Evolutionary conservation across 1,284 basidiomycete species (phyloP), one percentile per base, ranked within the genome.

Genomic region (Malassezia restricta): DNA sequence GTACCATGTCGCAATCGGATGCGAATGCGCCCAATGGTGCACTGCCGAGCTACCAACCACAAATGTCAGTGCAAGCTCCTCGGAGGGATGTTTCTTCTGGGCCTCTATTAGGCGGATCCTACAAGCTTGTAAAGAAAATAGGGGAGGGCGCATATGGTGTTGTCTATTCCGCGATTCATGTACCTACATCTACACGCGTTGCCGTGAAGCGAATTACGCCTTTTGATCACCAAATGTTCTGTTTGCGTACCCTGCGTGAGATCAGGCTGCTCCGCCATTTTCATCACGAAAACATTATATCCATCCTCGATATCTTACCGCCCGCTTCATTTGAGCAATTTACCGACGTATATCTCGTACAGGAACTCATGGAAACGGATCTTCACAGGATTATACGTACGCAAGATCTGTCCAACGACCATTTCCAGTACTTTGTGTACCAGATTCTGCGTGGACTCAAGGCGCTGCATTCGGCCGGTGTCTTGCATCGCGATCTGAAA

Each of bases 341-440:
- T 79, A 90, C 87, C 65, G 92, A 98, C 75, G 91, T 87, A 15
- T 86, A 82, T 61, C 79, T 90, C 51, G 85, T 90, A 59, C 75
- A 72, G 59, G 70, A 73, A 51, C 60, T 73, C 8, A 73, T 73
- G 70, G 70, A 73, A 52, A 73, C 70, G 28, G 70, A 73, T 30
- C 51, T 73, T 53, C 70, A 73, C 49, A 58, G 68, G 0, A 71
- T 74, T 32, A 71, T 74, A 35, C 65, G 72, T 15, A 74, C 71
- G 5, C 72, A 74, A 50, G 65, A 72, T 46, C 59, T 71, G 14
- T 68, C 67, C 7, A 68, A 90, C 67, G 87, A 91, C 72, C 91
- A 92, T 74, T 88, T 83, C 68, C 88, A 92, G 74, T 94, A 94
- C 74, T 92, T 92, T 74, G 84, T 91, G 61, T 92, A 94, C 74